A percentile compares a stretch with the other conserved stretches of the same genome.
phyloP scores from a whole-genome alignment of 345 rosid species.

The Ceriops zippeliana region DNA sequence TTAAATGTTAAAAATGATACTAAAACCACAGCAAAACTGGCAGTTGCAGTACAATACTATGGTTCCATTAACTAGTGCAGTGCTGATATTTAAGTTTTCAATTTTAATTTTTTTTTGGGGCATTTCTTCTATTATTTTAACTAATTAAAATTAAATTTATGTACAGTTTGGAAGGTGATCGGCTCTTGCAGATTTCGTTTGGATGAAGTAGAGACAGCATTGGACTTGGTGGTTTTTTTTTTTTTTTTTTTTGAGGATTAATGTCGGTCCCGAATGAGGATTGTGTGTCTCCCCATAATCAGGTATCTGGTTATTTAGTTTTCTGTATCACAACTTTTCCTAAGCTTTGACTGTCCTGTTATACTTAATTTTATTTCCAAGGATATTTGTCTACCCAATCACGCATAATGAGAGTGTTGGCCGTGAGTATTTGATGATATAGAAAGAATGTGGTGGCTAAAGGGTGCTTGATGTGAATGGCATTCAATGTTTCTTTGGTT shows the following conservation, averaged over 20 bases:
- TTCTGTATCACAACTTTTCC: no score
- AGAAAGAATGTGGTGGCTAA: neutral
- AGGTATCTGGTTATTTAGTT: slow-evolving; percentile 36
- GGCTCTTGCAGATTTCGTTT: neutral
- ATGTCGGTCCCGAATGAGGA: slow-evolving; percentile 63
- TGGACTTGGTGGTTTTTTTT: neutral
- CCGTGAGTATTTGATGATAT: no score
- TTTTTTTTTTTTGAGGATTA: neutral
- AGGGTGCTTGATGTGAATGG: neutral
- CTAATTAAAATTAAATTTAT: no score
- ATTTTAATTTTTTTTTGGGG: no score
- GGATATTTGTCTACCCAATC: neutral
- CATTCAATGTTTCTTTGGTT: neutral
- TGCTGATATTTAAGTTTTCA: no score
- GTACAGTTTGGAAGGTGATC: no score
- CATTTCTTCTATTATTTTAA: no score
- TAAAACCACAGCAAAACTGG: no score
- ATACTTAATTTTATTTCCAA: neutral
- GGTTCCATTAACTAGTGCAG: no score
- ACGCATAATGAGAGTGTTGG: neutral
- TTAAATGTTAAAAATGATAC: no score
- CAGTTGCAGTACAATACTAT: no score
- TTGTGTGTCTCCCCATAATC: slow-evolving; percentile 37
- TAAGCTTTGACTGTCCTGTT: neutral
- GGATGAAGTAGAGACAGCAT: neutral